Conservation (phyloP, 345 rosid species). For the Limnanthes douglasii region DNA sequence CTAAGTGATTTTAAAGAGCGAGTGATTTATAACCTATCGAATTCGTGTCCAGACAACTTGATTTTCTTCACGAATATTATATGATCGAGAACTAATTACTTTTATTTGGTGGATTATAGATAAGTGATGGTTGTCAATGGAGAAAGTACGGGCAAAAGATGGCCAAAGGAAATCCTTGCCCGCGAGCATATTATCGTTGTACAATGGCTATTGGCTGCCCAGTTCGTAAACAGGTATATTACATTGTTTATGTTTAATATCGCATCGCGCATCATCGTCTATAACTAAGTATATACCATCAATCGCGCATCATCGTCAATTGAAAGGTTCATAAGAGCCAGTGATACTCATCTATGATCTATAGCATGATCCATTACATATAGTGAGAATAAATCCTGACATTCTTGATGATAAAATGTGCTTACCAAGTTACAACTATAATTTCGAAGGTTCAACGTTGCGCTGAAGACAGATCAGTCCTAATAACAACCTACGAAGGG, state of each 20-base stretch:
- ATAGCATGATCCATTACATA: too few species aligned
- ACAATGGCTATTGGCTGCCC: slow-evolving; percentile 67
- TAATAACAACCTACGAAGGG: slow-evolving; percentile 92
- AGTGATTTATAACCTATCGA: too few species aligned
- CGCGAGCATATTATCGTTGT: slow-evolving; percentile 60
- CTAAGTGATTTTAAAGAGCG: too few species aligned
- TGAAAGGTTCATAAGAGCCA: too few species aligned
- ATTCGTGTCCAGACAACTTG: too few species aligned
- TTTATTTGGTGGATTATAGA: slow-evolving; percentile 8
- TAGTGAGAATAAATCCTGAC: too few species aligned
- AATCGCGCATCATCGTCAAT: too few species aligned
- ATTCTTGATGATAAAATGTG: background rate
- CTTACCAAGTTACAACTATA: background rate
- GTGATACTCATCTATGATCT: too few species aligned
- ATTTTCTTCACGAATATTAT: too few species aligned
- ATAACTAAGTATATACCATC: too few species aligned
- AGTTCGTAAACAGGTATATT: slow-evolving; percentile 49
- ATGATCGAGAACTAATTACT: background rate
- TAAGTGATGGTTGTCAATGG: slow-evolving; percentile 49
- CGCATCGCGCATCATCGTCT: too few species aligned
- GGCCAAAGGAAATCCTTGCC: slow-evolving; percentile 67
- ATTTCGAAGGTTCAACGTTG: slow-evolving; percentile 77
- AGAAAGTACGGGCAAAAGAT: slow-evolving; percentile 61
- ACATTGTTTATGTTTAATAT: background rate
- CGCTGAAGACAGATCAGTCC: slow-evolving; percentile 69